phyloP scores from a whole-genome alignment of 208 protist species.

The Jaenimonas drosophilae region DNA sequence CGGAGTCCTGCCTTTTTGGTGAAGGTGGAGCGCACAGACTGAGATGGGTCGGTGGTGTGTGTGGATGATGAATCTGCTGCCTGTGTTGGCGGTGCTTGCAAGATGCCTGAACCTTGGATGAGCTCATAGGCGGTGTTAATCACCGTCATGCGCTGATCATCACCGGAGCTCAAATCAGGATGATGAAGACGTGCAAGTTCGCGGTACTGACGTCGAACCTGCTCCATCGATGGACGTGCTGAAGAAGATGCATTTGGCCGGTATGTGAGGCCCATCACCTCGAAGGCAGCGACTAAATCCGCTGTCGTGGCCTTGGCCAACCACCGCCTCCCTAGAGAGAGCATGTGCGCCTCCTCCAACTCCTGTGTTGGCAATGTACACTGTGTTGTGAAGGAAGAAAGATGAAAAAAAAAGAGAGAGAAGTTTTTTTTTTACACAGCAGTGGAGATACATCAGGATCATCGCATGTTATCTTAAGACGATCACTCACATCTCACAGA shows the following conservation, averaged over 20 bases:
- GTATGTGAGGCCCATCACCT: slow-evolving; percentile 55
- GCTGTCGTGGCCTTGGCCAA: too few species aligned
- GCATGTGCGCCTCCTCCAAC: too few species aligned
- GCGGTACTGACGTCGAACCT: slow-evolving; percentile 71
- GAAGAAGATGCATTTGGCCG: too few species aligned
- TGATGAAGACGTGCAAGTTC: slow-evolving; percentile 80
- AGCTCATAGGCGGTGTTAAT: slow-evolving; percentile 88
- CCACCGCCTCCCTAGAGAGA: too few species aligned
- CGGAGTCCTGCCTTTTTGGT: slow-evolving; percentile 6
- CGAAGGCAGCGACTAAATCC: slow-evolving; percentile 59
- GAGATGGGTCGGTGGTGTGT: background rate
- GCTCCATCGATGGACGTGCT: slow-evolving; percentile 5
- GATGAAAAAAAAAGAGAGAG: slow-evolving; percentile 7
- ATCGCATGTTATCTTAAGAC: too few species aligned
- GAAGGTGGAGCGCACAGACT: background rate
- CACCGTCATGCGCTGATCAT: slow-evolving; percentile 78
- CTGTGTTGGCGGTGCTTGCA: slow-evolving; percentile 9
- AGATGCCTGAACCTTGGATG: slow-evolving; percentile 56
- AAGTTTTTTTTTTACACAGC: too few species aligned
- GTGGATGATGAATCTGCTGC: background rate
- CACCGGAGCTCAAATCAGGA: slow-evolving; percentile 79
- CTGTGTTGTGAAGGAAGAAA: slow-evolving; percentile 1
- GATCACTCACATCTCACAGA: too few species aligned
- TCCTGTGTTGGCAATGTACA: slow-evolving; percentile 1
- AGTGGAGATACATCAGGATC: too few species aligned